Percentiles rank a stretch among this genome's conserved stretches.
These are phyloP conservation scores for Elsinoe necatrix DNA, from an alignment of 2,329 filamentous ascomycete species.

Conservation along the genomic window DNA sequence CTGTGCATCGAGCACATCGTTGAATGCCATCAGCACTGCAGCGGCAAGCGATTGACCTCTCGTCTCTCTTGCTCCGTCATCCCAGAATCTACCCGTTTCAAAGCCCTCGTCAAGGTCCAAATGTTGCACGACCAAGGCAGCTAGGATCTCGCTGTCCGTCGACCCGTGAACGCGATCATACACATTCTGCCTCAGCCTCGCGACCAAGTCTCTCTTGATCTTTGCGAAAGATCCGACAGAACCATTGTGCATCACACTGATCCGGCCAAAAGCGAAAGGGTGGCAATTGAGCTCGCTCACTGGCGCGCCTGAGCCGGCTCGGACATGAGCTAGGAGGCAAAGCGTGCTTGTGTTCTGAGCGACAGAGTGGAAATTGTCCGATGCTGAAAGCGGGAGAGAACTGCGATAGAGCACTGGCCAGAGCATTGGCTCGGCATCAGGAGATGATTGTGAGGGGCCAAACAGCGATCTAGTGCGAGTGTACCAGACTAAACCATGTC, in stretches of 20 bases:
- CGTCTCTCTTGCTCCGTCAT: not conserved
- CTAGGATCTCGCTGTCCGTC: constrained; percentile 47
- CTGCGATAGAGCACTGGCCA: constrained; percentile 46
- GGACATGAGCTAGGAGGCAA: constrained; percentile 47
- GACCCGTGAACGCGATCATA: constrained; percentile 43
- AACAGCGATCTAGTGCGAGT: constrained; percentile 38
- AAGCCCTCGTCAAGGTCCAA: constrained; percentile 20
- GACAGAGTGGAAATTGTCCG: constrained; percentile 46
- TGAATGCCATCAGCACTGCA: constrained; percentile 40
- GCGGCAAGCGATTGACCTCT: constrained; percentile 19
- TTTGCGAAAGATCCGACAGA: constrained; percentile 39
- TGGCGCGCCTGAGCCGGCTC: constrained; percentile 41
- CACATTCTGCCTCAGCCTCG: constrained; percentile 39
- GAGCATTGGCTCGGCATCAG: constrained; percentile 27
- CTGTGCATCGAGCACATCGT: constrained; percentile 37
- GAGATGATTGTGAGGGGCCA: constrained; percentile 21
- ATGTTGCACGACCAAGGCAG: constrained; percentile 43
- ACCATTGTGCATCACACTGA: constrained; percentile 51
- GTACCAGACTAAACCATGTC: constrained; percentile 49
- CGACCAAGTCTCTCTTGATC: constrained; percentile 40
- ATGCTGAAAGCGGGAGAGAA: constrained; percentile 44
- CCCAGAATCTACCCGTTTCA: not conserved
- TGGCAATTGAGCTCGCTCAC: constrained; percentile 47
- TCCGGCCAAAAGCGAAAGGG: constrained; percentile 47
- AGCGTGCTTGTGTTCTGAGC: constrained; percentile 44